Conservation (phyloP, 2,329 filamentous ascomycete species). For the Fusarium tjaetaba region DNA sequence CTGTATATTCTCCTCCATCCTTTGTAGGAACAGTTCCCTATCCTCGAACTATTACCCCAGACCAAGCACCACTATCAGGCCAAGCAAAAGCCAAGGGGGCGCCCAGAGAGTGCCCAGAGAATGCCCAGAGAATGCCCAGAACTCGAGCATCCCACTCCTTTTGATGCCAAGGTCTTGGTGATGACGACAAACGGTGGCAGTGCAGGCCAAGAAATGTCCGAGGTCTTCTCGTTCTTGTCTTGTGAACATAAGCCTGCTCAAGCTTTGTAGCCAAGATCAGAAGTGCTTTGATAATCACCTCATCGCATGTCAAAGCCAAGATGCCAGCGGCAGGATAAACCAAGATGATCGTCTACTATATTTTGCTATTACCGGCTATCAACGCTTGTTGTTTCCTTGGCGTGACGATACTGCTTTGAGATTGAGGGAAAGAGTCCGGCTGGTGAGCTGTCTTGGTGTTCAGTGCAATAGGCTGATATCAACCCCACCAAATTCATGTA, state of each 20-base stretch:
- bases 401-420: background rate
- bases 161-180: slow-evolving; percentile 40
- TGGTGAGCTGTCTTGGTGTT: background rate
- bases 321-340: background rate
- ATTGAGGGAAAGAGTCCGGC: background rate
- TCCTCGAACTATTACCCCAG: slow-evolving; percentile 11
- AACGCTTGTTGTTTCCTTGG: slow-evolving; percentile 3
- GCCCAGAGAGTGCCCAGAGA: slow-evolving; percentile 19
- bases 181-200: slow-evolving; percentile 44
- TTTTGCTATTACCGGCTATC: background rate
- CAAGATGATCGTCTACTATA: background rate
- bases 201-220: slow-evolving; percentile 28
- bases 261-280: slow-evolving; percentile 38
- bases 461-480: background rate
- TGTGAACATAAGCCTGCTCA: slow-evolving; percentile 32
- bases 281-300: slow-evolving; percentile 12
- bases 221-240: slow-evolving; percentile 1
- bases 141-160: slow-evolving; percentile 9
- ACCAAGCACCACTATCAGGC: slow-evolving; percentile 13
- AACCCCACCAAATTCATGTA: background rate
- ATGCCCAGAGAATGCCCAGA: slow-evolving; percentile 17
- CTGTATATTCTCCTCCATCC: background rate
- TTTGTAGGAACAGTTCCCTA: background rate
- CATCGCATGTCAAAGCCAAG: slow-evolving; percentile 1
- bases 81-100: slow-evolving; percentile 16